Percentiles rank a stretch among this genome's conserved stretches.
phyloP scores from a whole-genome alignment of 2,329 filamentous ascomycete species.

The Cytospora paraplurivora region DNA sequence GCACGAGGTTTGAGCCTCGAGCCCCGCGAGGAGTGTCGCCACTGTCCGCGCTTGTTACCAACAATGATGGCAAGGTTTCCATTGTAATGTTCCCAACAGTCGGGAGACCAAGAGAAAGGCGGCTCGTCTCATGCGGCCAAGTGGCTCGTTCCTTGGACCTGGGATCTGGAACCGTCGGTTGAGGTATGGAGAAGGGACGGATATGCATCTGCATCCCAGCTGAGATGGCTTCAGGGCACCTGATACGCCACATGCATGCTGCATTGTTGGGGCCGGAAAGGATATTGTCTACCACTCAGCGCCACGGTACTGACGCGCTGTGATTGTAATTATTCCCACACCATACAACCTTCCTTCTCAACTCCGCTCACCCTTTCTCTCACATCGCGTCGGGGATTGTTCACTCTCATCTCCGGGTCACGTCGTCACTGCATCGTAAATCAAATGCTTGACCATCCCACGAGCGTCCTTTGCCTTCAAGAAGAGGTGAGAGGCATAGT shows the following conservation, averaged over 20 bases:
- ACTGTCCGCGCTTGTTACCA: background rate
- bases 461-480: constrained; percentile 12
- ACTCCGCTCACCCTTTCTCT: constrained; percentile 3
- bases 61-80: constrained; percentile 3
- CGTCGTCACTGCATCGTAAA: background rate
- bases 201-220: background rate
- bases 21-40: background rate
- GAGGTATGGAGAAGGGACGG: background rate
- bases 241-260: constrained; percentile 4
- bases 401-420: background rate
- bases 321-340: constrained; percentile 12
- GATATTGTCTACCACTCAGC: background rate
- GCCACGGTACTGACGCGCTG: constrained; percentile 1
- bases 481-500: constrained; percentile 20
- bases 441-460: constrained; percentile 1
- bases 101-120: constrained; percentile 9
- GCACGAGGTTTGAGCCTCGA: background rate
- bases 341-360: constrained; percentile 11
- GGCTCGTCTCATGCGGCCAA: constrained; percentile 9
- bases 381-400: constrained; percentile 1
- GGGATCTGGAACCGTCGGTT: background rate
- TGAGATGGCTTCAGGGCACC: constrained; percentile 6
- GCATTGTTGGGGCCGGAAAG: constrained; percentile 6
- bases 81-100: background rate
- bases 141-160: background rate